phyloP scores from a whole-genome alignment of 371 early-diverging fungal species.

The Spiromyces aspiralis region DNA sequence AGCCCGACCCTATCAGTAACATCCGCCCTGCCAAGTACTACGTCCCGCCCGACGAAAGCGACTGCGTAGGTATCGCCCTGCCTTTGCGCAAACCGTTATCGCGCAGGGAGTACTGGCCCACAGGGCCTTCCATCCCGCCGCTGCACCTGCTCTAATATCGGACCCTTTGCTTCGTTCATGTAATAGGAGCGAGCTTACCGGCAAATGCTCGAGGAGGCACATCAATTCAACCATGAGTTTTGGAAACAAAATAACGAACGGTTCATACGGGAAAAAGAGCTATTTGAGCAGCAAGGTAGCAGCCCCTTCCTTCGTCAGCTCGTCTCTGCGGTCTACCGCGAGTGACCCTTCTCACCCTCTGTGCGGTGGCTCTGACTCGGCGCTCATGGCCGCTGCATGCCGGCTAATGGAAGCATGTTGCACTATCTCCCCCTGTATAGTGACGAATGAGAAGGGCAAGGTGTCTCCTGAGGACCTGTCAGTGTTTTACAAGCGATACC shows the following conservation, averaged over 20 bases:
- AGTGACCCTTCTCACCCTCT: neutral
- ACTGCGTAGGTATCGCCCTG: slow-evolving; percentile 30
- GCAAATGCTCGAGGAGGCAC: slow-evolving; percentile 35
- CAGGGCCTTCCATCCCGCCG: too few species aligned
- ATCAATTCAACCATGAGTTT: slow-evolving; percentile 47
- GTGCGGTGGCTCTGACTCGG: too few species aligned
- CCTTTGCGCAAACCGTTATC: too few species aligned
- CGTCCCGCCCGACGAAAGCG: slow-evolving; percentile 38
- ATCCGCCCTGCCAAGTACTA: slow-evolving; percentile 49
- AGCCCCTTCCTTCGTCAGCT: neutral
- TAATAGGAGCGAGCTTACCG: slow-evolving; percentile 39
- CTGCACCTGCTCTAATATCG: neutral
- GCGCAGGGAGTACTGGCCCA: too few species aligned
- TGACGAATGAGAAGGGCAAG: slow-evolving; percentile 20
- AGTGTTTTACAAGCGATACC: slow-evolving; percentile 56
- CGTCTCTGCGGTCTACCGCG: neutral
- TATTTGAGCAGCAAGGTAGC: slow-evolving; percentile 47
- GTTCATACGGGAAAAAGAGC: slow-evolving; percentile 44
- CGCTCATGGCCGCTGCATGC: neutral
- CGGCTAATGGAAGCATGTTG: neutral
- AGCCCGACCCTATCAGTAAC: slow-evolving; percentile 52
- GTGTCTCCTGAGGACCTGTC: slow-evolving; percentile 58
- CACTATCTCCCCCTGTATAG: neutral
- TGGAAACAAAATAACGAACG: slow-evolving; percentile 57
- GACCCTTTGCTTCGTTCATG: neutral